A percentile compares a stretch with the other conserved stretches of the same genome.
Conservation (phyloP, 208 protist genomes). For the Crithidia acanthocephali region DNA sequence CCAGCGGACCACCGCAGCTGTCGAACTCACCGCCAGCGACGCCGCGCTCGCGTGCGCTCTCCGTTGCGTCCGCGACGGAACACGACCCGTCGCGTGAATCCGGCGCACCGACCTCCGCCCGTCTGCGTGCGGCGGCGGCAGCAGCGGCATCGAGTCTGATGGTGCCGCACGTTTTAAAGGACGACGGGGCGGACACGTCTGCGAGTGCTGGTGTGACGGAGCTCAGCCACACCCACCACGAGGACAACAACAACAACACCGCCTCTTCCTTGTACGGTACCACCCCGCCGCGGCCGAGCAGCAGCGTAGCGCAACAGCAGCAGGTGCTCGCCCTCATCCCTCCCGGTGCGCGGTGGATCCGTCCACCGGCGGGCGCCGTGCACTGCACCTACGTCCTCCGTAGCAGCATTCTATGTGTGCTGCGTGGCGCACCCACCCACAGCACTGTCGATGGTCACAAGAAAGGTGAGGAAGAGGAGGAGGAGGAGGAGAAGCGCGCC, state of each 20-base stretch:
- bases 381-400: constrained; percentile 27
- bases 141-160: too few relatives aligned
- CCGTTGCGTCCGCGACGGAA: neutral
- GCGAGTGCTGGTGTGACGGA: neutral
- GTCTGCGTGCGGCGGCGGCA: neutral
- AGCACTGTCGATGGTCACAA: neutral
- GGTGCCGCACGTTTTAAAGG: too few relatives aligned
- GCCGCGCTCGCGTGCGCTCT: neutral
- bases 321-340: constrained; percentile 4
- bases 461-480: too few relatives aligned
- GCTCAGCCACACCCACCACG: too few relatives aligned
- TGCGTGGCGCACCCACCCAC: constrained; percentile 8
- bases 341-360: constrained; percentile 15
- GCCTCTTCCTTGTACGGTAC: neutral
- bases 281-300: neutral
- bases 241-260: neutral
- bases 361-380: neutral
- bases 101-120: neutral
- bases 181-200: too few relatives aligned
- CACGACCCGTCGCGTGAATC: neutral
- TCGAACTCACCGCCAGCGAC: neutral
- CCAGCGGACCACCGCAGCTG: too few relatives aligned
- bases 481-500: too few relatives aligned
- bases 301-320: constrained; percentile 7
- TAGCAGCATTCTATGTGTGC: constrained; percentile 38